Base-by-base conservation (phyloP, 2,329 filamentous ascomycete species). In the Ustilaginoidea virens region DNA sequence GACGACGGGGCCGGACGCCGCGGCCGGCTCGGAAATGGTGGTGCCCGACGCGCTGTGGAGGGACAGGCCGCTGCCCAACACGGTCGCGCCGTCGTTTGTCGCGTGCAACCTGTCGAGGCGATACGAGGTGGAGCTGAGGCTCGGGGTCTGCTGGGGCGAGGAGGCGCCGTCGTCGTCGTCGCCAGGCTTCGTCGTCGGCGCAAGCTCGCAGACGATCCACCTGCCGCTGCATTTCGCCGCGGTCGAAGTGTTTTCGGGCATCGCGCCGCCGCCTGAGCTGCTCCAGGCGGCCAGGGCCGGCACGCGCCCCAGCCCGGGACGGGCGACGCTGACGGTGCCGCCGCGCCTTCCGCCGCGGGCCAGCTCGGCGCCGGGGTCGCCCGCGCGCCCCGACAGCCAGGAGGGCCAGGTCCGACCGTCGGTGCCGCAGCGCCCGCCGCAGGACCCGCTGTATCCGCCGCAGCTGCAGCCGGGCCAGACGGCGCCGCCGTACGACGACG, bases 201-300 rank as follows among this genome's bases (percentile, higher is more conserved):
- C 41, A 19, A 37, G 41, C 13, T 16, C 36, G 9, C 81, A 92
- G 55, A 65, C 75, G 29, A 72, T 92, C 19, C 68, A 79, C 32
- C 64, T 93, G 3, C 82, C 86, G 4, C 61, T 98, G 12, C 68
- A 77, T 36, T 75, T 96, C 43, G 72, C 75, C 26, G 51, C 58
- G 19, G 66, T 92, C 28, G 69, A 83, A 31, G 72, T 98, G 11
- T 96, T 70, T 51, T 93, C 86, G 1, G 90, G 90, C 40, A 85
- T 96, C 39, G 66, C 70, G 14, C 87, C 90, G 9, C 85, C 86
- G 2, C 56, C 69, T 14, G 73, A 78, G 27, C 71, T 96, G 5
- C 57, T 93, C 13, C 65, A 80, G 34, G 74, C 79, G 24, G 43
- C 48, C 37, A 41, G 39, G 35, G 43, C 79, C 25, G 43, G 48